Percentiles rank a stretch among this genome's conserved stretches.
phyloP scores from a whole-genome alignment of 306 rosid species.

The Mimosa bimucronata region DNA sequence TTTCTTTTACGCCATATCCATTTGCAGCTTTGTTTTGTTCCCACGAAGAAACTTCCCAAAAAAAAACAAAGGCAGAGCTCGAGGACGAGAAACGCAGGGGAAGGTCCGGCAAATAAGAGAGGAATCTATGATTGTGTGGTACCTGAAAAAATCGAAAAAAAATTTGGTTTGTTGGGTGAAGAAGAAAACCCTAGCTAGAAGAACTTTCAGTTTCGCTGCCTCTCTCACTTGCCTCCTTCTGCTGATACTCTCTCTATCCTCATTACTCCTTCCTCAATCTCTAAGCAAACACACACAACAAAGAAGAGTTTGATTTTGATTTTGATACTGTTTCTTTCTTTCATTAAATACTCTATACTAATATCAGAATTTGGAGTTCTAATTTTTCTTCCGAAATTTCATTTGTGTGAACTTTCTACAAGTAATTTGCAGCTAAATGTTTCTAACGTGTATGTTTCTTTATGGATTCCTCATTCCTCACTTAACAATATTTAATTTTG shows the following conservation, averaged over 20 bases:
- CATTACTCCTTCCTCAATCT: not conserved
- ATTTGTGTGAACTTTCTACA: too few relatives aligned
- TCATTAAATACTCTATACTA: not conserved
- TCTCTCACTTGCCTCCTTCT: not conserved
- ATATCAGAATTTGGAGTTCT: not conserved
- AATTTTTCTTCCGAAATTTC: not conserved
- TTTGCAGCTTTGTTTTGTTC: too few relatives aligned
- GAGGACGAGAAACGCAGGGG: too few relatives aligned
- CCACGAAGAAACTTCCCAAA: too few relatives aligned
- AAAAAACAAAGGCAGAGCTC: too few relatives aligned
- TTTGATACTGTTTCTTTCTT: not conserved
- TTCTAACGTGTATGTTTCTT: not conserved
- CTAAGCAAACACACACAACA: too few relatives aligned
- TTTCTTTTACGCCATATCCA: too few relatives aligned
- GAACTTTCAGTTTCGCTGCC: not conserved
- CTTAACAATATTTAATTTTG: not conserved
- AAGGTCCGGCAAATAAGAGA: too few relatives aligned
- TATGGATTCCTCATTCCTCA: not conserved
- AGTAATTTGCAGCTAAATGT: not conserved
- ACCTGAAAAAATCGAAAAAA: too few relatives aligned
- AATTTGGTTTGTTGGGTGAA: too few relatives aligned
- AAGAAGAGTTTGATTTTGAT: too few relatives aligned
- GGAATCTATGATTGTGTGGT: too few relatives aligned
- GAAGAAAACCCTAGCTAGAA: slow-evolving; percentile 43
- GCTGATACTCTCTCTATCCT: slow-evolving; percentile 27